Evolutionary conservation across 2,329 filamentous ascomycete genomes (phyloP), one percentile per base, ranked within the genome.

Genomic region (Talaromyces sp.): DNA sequence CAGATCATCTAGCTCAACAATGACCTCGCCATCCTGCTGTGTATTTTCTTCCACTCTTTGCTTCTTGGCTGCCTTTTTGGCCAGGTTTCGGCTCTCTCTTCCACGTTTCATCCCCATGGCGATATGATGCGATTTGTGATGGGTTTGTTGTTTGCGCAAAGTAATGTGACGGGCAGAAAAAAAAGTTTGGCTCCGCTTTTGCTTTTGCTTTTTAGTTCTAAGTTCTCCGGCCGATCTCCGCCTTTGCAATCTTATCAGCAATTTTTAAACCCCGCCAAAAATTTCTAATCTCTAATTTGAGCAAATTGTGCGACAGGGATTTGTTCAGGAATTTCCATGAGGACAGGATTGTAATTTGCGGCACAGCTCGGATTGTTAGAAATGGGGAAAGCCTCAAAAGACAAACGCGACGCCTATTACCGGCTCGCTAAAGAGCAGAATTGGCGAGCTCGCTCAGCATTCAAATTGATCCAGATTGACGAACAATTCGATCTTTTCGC

Each of bases 391-490:
- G 97, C 95, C 1, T 98, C 94, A 57, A 99, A 99, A 79, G 95
- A 99, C 76, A 99, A 99, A 81, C 91, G 95, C 62, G 95, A 99
- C 77, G 93, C 93, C 54, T 99, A 99, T 81, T 99, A 99, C 75
- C 88, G 95, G 62, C 90, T 99, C 9, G 95, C 95, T 19, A 99
- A 99, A 81, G 95, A 99, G 78, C 95, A 99, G 82, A 96, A 96
- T 69, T 99, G 95, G 94, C 91, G 95, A 41, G 95, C 95, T 33
- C 87, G 95, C 65, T 97, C 93, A 70, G 95, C 95, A 9, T 99
- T 97, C 83, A 99, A 99, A 79, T 87, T 99, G 27, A 87, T 99
- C 13, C 95, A 99, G 78, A 87, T 99, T 27, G 93, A 99, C 76
- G 93, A 86, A 88, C 92, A 97, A 81, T 99, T 98, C 80, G 91